Conservation (phyloP, 208 protist genomes). For the Crithidia thermophila region DNA sequence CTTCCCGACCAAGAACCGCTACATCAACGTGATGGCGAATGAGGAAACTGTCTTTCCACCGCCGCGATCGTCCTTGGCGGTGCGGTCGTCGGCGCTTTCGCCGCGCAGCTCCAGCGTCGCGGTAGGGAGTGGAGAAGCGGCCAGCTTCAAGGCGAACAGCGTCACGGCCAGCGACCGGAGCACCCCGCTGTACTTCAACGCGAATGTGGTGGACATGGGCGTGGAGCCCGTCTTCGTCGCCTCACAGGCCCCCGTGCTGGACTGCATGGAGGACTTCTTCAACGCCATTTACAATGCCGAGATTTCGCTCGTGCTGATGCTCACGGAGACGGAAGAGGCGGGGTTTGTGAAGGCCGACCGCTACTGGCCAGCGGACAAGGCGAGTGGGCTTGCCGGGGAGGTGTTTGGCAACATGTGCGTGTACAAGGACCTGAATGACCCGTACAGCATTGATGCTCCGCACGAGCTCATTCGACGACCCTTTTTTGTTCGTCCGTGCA, state of each 20-base stretch:
- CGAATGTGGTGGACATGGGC: constrained; percentile 39
- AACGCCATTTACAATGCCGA: constrained; percentile 40
- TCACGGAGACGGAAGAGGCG: constrained; percentile 60
- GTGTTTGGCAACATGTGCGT: constrained; percentile 34
- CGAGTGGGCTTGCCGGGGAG: constrained; percentile 9
- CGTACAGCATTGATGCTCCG: constrained; percentile 27
- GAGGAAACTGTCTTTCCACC: constrained; percentile 77
- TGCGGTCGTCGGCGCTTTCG: neutral
- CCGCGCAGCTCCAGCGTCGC: neutral
- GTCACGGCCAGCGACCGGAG: constrained; percentile 9
- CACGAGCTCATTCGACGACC: constrained; percentile 28
- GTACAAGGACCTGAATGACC: constrained; percentile 40
- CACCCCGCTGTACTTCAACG: constrained; percentile 65
- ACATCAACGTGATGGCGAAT: constrained; percentile 81
- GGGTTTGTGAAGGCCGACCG: constrained; percentile 74
- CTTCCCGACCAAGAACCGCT: constrained; percentile 66
- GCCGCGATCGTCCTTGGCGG: neutral
- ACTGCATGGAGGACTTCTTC: constrained; percentile 68
- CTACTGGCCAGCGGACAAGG: constrained; percentile 69
- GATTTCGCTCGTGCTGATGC: constrained; percentile 78
- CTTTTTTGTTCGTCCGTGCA: constrained; percentile 28
- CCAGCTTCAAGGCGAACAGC: constrained; percentile 5
- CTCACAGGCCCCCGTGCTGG: constrained; percentile 73
- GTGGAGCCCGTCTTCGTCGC: constrained; percentile 70
- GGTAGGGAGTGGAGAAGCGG: neutral